Evolutionary conservation across 305 asterid species (phyloP).

Genomic region (Ilex paraguariensis): DNA sequence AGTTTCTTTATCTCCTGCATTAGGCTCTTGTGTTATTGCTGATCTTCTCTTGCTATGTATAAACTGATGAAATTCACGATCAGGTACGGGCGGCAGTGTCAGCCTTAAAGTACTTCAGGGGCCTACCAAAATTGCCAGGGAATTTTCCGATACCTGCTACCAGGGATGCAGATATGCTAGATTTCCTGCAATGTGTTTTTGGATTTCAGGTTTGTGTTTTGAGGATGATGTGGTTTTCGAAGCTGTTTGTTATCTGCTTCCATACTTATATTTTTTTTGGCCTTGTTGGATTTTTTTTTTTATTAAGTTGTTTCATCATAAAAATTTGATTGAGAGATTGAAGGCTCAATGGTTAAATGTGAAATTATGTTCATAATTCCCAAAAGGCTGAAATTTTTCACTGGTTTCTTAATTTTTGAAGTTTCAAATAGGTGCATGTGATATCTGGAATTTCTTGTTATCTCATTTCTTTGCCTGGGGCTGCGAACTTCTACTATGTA

Average conservation of each 20-base stretch:
- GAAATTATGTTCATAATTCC: background rate
- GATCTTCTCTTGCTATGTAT: slow-evolving; percentile 11
- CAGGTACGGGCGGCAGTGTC: slow-evolving; percentile 86
- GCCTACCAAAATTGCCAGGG: slow-evolving; percentile 75
- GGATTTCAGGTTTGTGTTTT: slow-evolving; percentile 81
- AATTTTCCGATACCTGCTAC: slow-evolving; percentile 57
- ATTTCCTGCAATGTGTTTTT: slow-evolving; percentile 68
- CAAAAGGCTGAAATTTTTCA: background rate
- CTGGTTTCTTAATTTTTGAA: too few relatives aligned
- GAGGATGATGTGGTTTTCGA: background rate
- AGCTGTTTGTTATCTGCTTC: background rate
- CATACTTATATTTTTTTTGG: background rate
- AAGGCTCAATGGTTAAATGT: too few relatives aligned
- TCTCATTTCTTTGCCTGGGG: too few relatives aligned
- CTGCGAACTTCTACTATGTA: too few relatives aligned
- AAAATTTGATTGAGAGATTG: too few relatives aligned
- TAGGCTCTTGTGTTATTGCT: background rate
- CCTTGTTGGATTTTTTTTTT: background rate
- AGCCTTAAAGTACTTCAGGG: slow-evolving; percentile 71
- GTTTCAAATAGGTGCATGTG: too few relatives aligned
- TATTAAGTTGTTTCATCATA: background rate
- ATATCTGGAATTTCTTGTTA: too few relatives aligned
- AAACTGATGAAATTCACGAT: slow-evolving; percentile 19
- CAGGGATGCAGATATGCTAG: slow-evolving; percentile 80
- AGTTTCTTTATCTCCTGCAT: slow-evolving; percentile 15